These are phyloP conservation scores for Paecilomyces formosus DNA, from an alignment of 2,329 filamentous ascomycete species.

Conservation along the genomic window DNA sequence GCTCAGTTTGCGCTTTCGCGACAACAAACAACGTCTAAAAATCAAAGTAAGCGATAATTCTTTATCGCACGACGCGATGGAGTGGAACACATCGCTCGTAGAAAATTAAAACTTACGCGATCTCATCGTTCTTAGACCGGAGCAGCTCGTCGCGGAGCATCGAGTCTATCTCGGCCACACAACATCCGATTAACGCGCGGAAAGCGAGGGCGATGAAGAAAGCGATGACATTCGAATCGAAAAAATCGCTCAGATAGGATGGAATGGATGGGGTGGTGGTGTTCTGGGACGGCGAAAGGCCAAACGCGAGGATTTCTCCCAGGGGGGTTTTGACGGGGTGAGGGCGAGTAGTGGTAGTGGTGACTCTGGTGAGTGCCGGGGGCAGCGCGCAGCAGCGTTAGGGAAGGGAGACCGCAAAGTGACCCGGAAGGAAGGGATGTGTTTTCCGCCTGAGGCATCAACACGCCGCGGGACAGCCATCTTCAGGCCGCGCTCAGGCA, in stretches of 20 bases:
- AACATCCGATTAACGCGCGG: constrained; percentile 44
- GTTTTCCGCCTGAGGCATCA: constrained; percentile 10
- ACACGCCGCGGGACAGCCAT: not conserved
- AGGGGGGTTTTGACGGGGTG: constrained; percentile 22
- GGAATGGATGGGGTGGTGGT: constrained; percentile 32
- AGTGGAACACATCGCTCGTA: constrained; percentile 18
- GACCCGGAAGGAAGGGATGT: not conserved
- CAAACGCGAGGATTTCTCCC: constrained; percentile 21
- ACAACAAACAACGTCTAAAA: constrained; percentile 55
- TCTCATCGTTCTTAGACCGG: constrained; percentile 44
- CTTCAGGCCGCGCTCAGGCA: not conserved
- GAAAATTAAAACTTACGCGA: constrained; percentile 39
- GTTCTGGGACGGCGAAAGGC: constrained; percentile 27
- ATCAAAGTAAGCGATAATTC: constrained; percentile 28
- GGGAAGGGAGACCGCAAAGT: constrained; percentile 1
- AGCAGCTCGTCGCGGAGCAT: constrained; percentile 45
- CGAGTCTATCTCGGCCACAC: constrained; percentile 40
- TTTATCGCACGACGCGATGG: constrained; percentile 9
- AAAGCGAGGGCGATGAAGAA: constrained; percentile 31
- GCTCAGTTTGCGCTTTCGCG: constrained; percentile 84
- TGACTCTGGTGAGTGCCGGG: not conserved
- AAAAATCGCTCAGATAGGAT: constrained; percentile 39
- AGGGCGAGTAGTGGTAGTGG: constrained; percentile 6
- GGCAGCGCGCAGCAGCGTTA: constrained; percentile 1
- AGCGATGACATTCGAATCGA: constrained; percentile 35